A percentile compares a stretch with the other conserved stretches of the same genome.
Evolutionary conservation across 768 basidiomycete genomes (phyloP).

Genomic region (Leccinum longicurvipes): DNA sequence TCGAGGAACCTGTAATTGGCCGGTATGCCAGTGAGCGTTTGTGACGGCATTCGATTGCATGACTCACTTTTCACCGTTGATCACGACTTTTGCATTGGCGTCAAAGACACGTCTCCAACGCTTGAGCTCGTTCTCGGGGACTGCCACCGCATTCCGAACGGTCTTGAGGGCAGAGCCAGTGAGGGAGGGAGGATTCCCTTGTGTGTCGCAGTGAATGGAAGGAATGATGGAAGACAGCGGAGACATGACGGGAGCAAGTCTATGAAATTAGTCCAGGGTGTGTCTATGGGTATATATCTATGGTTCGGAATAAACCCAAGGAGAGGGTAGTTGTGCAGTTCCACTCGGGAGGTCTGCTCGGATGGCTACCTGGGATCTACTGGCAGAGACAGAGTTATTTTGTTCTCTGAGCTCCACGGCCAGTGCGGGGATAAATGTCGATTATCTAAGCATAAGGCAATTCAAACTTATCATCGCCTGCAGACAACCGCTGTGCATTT

Average conservation of each 20-base stretch:
- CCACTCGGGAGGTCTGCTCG: constrained; percentile 10
- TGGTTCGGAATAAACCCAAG: constrained; percentile 15
- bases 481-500: neutral
- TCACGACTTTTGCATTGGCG: constrained; percentile 64
- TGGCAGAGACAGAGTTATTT: constrained; percentile 1
- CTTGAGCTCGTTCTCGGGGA: constrained; percentile 80
- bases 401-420: neutral
- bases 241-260: constrained; percentile 33
- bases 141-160: constrained; percentile 64
- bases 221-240: constrained; percentile 42
- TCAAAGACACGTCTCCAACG: constrained; percentile 91
- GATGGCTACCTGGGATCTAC: constrained; percentile 8
- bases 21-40: constrained; percentile 7
- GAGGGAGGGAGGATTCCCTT: constrained; percentile 38
- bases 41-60: constrained; percentile 15
- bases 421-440: constrained; percentile 32
- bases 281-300: constrained; percentile 37
- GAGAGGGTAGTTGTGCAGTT: constrained; percentile 16
- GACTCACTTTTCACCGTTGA: constrained; percentile 80
- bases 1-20: constrained; percentile 68
- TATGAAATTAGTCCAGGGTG: constrained; percentile 29
- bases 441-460: constrained; percentile 32
- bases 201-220: constrained; percentile 52
- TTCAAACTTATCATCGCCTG: constrained; percentile 29
- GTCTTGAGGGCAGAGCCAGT: constrained; percentile 56